Conservation (phyloP, 1,284 basidiomycete species). For the Cryptococcus neoformans region DNA sequence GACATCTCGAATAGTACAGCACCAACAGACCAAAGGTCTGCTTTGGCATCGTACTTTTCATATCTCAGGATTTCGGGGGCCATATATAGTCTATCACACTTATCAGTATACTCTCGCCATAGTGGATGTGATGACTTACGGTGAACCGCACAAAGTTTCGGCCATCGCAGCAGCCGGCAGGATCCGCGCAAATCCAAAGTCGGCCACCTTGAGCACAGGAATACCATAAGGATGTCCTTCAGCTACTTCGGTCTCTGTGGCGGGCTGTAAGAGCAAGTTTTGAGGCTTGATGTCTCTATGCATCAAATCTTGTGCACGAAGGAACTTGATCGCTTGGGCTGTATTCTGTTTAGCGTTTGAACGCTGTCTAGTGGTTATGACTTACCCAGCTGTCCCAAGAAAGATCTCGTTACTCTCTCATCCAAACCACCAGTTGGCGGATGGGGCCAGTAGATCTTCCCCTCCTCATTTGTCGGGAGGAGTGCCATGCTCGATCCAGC, state of each 20-base stretch:
- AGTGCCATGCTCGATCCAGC: constrained; percentile 51
- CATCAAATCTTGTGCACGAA: constrained; percentile 84
- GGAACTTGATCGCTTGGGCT: constrained; percentile 91
- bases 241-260: constrained; percentile 70
- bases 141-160: constrained; percentile 96
- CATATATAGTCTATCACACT: constrained; percentile 80
- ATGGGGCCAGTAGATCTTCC: constrained; percentile 79
- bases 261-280: constrained; percentile 86
- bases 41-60: constrained; percentile 97
- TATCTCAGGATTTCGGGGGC: constrained; percentile 97
- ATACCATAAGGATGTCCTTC: constrained; percentile 87
- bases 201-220: constrained; percentile 92
- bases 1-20: constrained; percentile 96
- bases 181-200: constrained; percentile 95
- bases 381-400: constrained; percentile 85
- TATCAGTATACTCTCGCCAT: neutral
- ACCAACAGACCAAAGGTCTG: constrained; percentile 96
- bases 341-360: constrained; percentile 4
- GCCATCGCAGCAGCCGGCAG: constrained; percentile 91
- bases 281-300: constrained; percentile 97
- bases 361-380: constrained; percentile 3
- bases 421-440: constrained; percentile 86
- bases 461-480: constrained; percentile 11
- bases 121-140: constrained; percentile 57
- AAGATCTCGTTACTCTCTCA: constrained; percentile 86